Evolutionary conservation across 805 yeast genomes (phyloP).

Genomic region (Monosporozyma servazzii): DNA sequence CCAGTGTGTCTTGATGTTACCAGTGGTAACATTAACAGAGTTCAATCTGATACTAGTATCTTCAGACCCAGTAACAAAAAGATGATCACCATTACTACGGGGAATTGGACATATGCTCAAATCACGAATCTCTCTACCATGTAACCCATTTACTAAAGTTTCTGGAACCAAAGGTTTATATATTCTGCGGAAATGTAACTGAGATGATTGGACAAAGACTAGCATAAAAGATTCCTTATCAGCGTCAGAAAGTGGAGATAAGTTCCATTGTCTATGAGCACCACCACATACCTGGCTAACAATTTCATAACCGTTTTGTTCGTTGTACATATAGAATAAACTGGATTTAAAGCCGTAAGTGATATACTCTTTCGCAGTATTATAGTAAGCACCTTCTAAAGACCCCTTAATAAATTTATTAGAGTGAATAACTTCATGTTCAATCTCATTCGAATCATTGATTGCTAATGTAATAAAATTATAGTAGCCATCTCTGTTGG

Average conservation of each 20-base stretch:
- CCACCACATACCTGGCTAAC: constrained; percentile 79
- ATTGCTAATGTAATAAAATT: constrained; percentile 32
- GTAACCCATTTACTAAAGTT: constrained; percentile 54
- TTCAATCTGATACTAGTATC: constrained; percentile 73
- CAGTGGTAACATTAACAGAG: constrained; percentile 27
- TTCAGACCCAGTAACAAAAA: constrained; percentile 76
- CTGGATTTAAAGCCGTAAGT: constrained; percentile 79
- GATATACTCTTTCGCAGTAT: constrained; percentile 39
- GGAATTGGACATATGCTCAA: constrained; percentile 37
- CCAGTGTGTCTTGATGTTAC: constrained; percentile 43
- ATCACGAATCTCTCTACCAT: constrained; percentile 86
- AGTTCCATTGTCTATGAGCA: constrained; percentile 76
- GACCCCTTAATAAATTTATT: constrained; percentile 69
- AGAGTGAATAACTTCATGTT: constrained; percentile 33
- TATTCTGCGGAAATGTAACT: constrained; percentile 34
- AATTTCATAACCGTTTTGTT: constrained; percentile 62
- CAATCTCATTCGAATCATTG: constrained; percentile 1
- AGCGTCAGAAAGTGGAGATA: constrained; percentile 25
- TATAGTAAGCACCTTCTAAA: constrained; percentile 60
- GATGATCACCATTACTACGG: constrained; percentile 22
- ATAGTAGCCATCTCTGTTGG: constrained; percentile 63
- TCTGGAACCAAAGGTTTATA: constrained; percentile 21
- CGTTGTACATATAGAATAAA: constrained; percentile 73
- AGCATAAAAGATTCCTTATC: constrained; percentile 34
- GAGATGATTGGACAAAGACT: constrained; percentile 50